Evolutionary conservation across 305 asterid genomes (phyloP), one percentile per base, ranked within the genome.

Genomic region (Rubia peregrina): DNA sequence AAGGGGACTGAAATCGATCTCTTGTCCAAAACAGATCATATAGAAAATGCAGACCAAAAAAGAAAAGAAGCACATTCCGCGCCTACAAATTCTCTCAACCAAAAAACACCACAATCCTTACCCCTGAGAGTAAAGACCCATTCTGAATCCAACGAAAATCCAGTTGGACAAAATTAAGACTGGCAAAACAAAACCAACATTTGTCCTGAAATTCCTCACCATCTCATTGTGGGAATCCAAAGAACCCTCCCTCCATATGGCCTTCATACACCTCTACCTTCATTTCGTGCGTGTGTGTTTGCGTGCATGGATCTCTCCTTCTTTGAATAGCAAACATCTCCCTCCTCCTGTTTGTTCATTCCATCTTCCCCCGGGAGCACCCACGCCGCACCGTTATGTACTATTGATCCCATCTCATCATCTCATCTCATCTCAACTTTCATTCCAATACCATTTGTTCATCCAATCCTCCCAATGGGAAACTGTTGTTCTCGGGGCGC

Each of bases 401-500:
- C 57, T 17, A 16, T 51, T 51, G 57, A 51, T 16, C 57, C 8
- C 22, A 17, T 42, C 9, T 2, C 9, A 7, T 4, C 4, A 14
- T 14, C 3, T 48, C 55, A 42, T 42, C 46, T 33, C 38, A 33
- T 33, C 38, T 33, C 38, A 33, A 33, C 38, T 33, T 33, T 33
- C 38, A 33, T 33, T 33, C 38, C 38, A 1, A 33, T 33, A 2
- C 38, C 38, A 33, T 49, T 19, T 49, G 57, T 17, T 17, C 59
- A 17, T 51, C 57, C 7, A 4, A 17, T 0, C 9, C 7, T 1
- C 22, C 22, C 38, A 33, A 89, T 91, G 98, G 98, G 98, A 73
- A 77, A 80, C 80, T 89, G 89, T 78, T 91, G 95, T 76, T 82
- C 90, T 75, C 68, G 81, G 71, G 68, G 83, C 74, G 61, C 71